Conservation (phyloP, 2,329 filamentous ascomycete species). For the Sporothrix dimorphospora region DNA sequence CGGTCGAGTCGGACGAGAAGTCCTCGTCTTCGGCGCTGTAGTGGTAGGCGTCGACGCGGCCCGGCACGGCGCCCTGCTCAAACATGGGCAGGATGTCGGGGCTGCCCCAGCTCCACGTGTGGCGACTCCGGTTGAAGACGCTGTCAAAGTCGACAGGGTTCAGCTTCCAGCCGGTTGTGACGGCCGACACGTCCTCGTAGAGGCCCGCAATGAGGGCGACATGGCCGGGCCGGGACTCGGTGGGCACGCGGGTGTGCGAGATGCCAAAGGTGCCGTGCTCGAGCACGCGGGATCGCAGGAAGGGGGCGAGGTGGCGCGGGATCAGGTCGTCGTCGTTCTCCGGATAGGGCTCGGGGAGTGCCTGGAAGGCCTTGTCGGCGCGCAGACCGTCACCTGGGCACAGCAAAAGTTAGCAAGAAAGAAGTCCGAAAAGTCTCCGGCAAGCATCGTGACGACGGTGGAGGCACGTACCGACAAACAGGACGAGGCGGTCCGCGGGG, state of each 20-base stretch:
- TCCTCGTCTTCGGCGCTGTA: conserved; percentile 88
- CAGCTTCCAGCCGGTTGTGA: conserved; percentile 96
- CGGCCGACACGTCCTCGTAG: conserved; percentile 96
- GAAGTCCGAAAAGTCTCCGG: background rate
- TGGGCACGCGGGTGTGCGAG: conserved; percentile 94
- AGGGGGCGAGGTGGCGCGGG: conserved; percentile 84
- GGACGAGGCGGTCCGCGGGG: conserved; percentile 85
- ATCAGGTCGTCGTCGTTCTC: conserved; percentile 65
- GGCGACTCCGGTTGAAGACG: conserved; percentile 93
- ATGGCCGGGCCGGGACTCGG: conserved; percentile 93
- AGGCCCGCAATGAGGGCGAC: conserved; percentile 95
- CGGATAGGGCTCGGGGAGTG: conserved; percentile 82
- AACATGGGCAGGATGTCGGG: conserved; percentile 99
- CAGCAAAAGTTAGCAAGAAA: background rate
- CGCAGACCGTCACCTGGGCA: conserved; percentile 80
- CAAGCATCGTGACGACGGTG: background rate
- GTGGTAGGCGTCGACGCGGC: conserved; percentile 81
- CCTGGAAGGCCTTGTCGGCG: conserved; percentile 97
- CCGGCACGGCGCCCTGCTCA: conserved; percentile 84
- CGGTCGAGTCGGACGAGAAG: conserved; percentile 78
- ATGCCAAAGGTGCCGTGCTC: conserved; percentile 94
- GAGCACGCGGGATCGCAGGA: conserved; percentile 84
- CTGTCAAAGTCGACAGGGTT: conserved; percentile 99
- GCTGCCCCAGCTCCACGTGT: conserved; percentile 99
- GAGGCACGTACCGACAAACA: conserved; percentile 77